Evolutionary conservation across 2,329 filamentous ascomycete species (phyloP).

Genomic region (Colletotrichum paranaense): DNA sequence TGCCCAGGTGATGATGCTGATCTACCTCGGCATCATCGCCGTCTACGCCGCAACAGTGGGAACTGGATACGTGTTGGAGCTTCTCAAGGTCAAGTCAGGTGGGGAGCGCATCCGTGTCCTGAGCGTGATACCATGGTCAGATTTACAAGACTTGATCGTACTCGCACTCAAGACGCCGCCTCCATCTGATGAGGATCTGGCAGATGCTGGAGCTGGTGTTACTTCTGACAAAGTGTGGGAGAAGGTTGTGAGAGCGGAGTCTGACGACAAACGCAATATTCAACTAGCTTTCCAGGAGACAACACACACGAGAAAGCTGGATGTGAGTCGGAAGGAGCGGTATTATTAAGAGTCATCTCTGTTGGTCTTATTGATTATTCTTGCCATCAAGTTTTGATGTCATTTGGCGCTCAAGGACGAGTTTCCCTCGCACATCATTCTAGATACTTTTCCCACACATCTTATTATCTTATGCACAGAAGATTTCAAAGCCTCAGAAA

Average conservation of each 20-base stretch:
- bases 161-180: not conserved
- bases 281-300: not conserved
- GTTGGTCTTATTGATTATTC: too few species aligned
- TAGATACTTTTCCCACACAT: too few species aligned
- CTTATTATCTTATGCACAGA: too few species aligned
- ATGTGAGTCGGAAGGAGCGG: not conserved
- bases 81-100: not conserved
- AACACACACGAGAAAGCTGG: not conserved
- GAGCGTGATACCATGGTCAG: slow-evolving; percentile 15
- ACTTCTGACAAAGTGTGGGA: not conserved
- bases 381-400: too few species aligned
- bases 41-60: not conserved
- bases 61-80: not conserved
- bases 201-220: not conserved
- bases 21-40: slow-evolving; percentile 3
- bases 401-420: too few species aligned
- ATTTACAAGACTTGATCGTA: slow-evolving; percentile 20
- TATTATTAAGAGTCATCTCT: not conserved
- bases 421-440: too few species aligned
- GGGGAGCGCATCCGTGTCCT: not conserved
- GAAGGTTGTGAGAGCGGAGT: not conserved
- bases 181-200: not conserved
- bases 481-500: too few species aligned
- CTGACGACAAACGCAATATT: not conserved
- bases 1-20: not conserved